A percentile compares a stretch with the other conserved stretches of the same genome.
These are phyloP conservation scores for Aethionema arabicum DNA, from an alignment of 345 rosid genomes.

Conservation along the genomic window DNA sequence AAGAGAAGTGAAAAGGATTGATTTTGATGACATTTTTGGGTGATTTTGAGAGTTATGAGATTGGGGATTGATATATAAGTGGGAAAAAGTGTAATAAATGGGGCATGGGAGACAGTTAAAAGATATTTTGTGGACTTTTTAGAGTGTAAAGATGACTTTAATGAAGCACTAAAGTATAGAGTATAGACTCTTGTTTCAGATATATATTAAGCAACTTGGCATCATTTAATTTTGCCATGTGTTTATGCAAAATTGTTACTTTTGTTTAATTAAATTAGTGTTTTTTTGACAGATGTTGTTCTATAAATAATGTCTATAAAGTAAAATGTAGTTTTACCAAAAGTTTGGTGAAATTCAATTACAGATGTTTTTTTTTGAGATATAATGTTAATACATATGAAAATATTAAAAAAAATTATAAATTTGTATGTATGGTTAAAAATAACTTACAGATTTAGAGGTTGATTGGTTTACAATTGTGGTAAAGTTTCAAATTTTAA, in stretches of 20 bases:
- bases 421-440: too few species aligned
- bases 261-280: not conserved
- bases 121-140: conserved; percentile 37
- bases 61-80: conserved; percentile 12
- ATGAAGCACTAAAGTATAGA: conserved; percentile 18
- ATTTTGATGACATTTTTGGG: conserved; percentile 37
- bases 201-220: conserved; percentile 25
- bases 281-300: conserved; percentile 13
- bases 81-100: conserved; percentile 21
- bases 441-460: too few species aligned
- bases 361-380: not conserved
- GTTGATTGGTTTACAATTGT: too few species aligned
- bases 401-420: too few species aligned
- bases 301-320: too few species aligned
- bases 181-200: conserved; percentile 14
- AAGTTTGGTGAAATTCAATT: conserved; percentile 12
- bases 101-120: conserved; percentile 48
- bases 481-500: too few species aligned
- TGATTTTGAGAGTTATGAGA: not conserved
- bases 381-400: too few species aligned
- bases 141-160: conserved; percentile 31
- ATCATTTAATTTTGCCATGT: conserved; percentile 30
- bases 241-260: not conserved
- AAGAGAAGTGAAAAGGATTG: conserved; percentile 32
- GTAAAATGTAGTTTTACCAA: not conserved